Evolutionary conservation across 305 asterid species (phyloP).

Genomic region (Striga hermonthica): DNA sequence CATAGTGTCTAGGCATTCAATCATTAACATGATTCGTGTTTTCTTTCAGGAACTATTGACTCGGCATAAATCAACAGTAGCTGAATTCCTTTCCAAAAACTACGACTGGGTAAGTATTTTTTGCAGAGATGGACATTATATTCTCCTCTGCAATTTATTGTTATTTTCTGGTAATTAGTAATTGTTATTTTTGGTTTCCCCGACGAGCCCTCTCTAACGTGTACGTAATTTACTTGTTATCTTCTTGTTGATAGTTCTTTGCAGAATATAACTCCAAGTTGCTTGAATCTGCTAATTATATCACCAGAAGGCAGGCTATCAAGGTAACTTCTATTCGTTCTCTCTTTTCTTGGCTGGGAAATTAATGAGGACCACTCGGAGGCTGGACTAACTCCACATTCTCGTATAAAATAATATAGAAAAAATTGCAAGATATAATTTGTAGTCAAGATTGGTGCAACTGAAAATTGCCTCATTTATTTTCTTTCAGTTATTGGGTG

Average conservation of each 20-base stretch:
- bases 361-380: conserved; percentile 1
- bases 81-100: conserved; percentile 85
- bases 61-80: conserved; percentile 96
- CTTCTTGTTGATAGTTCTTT: conserved; percentile 49
- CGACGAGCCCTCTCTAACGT: too few species aligned
- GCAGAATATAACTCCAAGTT: conserved; percentile 72
- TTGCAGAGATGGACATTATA: conserved; percentile 3
- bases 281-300: conserved; percentile 70
- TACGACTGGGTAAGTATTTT: conserved; percentile 78
- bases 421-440: too few species aligned
- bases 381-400: not conserved
- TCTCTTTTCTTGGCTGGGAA: conserved; percentile 8
- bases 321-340: conserved; percentile 43
- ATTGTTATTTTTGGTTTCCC: too few species aligned
- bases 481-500: conserved; percentile 41
- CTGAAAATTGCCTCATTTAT: not conserved
- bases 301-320: conserved; percentile 76
- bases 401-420: not conserved
- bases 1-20: conserved; percentile 22
- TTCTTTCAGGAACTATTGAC: conserved; percentile 87
- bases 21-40: conserved; percentile 29
- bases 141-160: conserved; percentile 12
- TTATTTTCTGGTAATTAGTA: too few species aligned
- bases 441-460: too few species aligned
- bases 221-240: conserved; percentile 22